Percentiles rank a stretch among this genome's conserved stretches.
Evolutionary conservation across 345 rosid species (phyloP).

Genomic region (Hibiscus mutabilis): DNA sequence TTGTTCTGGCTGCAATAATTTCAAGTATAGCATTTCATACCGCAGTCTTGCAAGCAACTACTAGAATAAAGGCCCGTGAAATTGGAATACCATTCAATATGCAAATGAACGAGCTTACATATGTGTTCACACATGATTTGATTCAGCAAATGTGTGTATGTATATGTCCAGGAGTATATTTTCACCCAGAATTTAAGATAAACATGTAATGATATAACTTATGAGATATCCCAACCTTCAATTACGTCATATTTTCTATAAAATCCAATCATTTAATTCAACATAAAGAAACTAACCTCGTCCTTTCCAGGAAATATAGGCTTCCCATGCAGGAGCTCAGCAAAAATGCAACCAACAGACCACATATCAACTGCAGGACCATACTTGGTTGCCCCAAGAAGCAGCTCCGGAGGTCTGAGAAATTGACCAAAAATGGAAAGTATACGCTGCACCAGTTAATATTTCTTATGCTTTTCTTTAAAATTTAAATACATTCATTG

Average conservation of each 20-base stretch:
- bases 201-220: neutral
- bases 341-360: slow-evolving; percentile 97
- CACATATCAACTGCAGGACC: slow-evolving; percentile 97
- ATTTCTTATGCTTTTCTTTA: neutral
- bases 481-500: neutral
- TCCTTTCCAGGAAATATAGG: slow-evolving; percentile 91
- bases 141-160: neutral
- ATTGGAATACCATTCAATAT: neutral
- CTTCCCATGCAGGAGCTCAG: slow-evolving; percentile 84
- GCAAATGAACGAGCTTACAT: neutral
- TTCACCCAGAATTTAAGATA: slow-evolving; percentile 3
- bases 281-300: slow-evolving; percentile 46
- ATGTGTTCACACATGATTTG: neutral
- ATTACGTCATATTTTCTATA: neutral
- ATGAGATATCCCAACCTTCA: neutral
- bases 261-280: neutral
- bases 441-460: neutral
- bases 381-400: slow-evolving; percentile 90
- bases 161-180: neutral
- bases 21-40: neutral
- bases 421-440: neutral
- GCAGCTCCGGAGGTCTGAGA: slow-evolving; percentile 88
- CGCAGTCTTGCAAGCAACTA: slow-evolving; percentile 5
- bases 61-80: neutral
- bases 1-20: slow-evolving; percentile 52